Evolutionary conservation across 805 yeast genomes (phyloP).

Genomic region (Wickerhamomyces rabaulensis): DNA sequence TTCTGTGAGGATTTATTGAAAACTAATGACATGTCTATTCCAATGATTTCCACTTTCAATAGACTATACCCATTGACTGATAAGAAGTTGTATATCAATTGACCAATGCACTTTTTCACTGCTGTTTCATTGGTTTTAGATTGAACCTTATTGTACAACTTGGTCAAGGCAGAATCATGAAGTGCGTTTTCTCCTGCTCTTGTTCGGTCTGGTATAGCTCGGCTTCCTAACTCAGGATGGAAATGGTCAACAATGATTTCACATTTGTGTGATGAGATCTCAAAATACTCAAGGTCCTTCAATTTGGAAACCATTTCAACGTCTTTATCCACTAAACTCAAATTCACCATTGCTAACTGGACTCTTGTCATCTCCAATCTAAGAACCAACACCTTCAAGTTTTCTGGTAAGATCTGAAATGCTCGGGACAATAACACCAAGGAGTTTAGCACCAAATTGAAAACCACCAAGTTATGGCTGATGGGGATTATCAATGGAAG

Average conservation of each 20-base stretch:
- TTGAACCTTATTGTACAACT: not conserved
- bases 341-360: constrained; percentile 1
- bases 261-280: constrained; percentile 3
- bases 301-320: not conserved
- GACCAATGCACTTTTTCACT: constrained; percentile 3
- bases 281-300: constrained; percentile 7
- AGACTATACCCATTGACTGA: not conserved
- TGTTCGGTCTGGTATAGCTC: not conserved
- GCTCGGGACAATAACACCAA: constrained; percentile 1
- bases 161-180: not conserved
- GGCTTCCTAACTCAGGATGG: constrained; percentile 10
- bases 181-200: not conserved
- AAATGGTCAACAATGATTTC: constrained; percentile 2
- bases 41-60: constrained; percentile 15
- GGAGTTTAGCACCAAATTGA: constrained; percentile 8
- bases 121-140: not conserved
- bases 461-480: constrained; percentile 3
- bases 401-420: constrained; percentile 4
- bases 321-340: not conserved
- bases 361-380: constrained; percentile 8
- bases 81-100: constrained; percentile 4
- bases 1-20: constrained; percentile 5
- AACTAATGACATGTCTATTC: constrained; percentile 17
- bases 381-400: constrained; percentile 4
- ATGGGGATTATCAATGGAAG: constrained; percentile 1